Conservation (phyloP, 345 rosid genomes). For the Leavenworthia alabamica region DNA sequence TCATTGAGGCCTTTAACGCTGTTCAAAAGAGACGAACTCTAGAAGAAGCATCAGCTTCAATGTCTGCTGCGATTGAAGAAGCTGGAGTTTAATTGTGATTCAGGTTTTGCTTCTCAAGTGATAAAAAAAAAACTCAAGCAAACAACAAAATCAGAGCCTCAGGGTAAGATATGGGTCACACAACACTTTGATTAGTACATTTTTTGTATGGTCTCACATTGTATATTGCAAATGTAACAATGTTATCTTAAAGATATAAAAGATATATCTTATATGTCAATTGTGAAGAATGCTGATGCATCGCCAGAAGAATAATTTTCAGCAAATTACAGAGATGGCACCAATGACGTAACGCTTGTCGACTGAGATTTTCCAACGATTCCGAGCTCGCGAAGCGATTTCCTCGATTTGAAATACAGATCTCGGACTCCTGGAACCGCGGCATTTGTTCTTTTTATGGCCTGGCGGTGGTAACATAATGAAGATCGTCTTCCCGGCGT, state of each 20-base stretch:
- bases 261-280: neutral
- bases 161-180: conserved; percentile 1
- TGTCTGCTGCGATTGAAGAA: conserved; percentile 78
- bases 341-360: conserved; percentile 42
- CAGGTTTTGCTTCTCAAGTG: neutral
- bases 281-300: neutral
- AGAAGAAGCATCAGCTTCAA: conserved; percentile 94
- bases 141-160: conserved; percentile 1
- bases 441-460: no score
- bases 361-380: conserved; percentile 26
- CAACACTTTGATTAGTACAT: conserved; percentile 17
- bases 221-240: conserved; percentile 25
- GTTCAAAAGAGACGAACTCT: conserved; percentile 80
- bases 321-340: conserved; percentile 39
- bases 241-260: neutral
- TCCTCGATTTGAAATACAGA: conserved; percentile 52
- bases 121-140: conserved; percentile 20
- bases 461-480: no score
- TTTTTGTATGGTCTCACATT: conserved; percentile 22
- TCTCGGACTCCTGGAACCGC: conserved; percentile 25
- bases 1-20: conserved; percentile 57
- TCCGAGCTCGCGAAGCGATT: conserved; percentile 27
- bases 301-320: no score
- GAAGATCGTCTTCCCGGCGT: conserved; percentile 16
- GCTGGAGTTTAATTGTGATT: conserved; percentile 42